phyloP scores from a whole-genome alignment of 1,284 basidiomycete genomes.

The Puccinia coronata region DNA sequence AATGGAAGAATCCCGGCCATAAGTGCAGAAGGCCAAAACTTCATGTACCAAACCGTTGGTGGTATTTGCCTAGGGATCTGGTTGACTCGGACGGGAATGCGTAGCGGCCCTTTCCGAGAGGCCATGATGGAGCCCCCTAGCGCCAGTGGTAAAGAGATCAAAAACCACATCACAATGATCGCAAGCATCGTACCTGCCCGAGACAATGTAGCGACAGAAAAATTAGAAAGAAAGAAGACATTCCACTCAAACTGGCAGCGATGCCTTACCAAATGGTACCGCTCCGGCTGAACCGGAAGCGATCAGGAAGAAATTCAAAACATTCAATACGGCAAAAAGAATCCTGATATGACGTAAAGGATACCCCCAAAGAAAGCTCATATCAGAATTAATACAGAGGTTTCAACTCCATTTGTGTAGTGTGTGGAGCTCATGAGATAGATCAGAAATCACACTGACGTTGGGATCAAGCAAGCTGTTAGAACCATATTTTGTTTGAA shows the following conservation, averaged over 20 bases:
- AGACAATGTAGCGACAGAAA: background rate
- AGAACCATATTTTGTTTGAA: constrained; percentile 81
- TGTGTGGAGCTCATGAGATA: background rate
- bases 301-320: constrained; percentile 80
- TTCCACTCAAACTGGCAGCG: background rate
- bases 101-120: constrained; percentile 77
- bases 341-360: constrained; percentile 61
- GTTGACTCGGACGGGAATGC: constrained; percentile 74
- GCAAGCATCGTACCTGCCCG: constrained; percentile 69
- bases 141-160: constrained; percentile 79
- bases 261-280: constrained; percentile 76
- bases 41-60: constrained; percentile 59
- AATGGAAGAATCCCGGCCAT: constrained; percentile 91
- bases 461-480: constrained; percentile 85
- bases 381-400: background rate
- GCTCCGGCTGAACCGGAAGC: constrained; percentile 86
- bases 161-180: constrained; percentile 90
- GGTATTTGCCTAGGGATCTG: constrained; percentile 71
- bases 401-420: background rate
- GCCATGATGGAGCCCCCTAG: constrained; percentile 69
- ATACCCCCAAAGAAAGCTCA: constrained; percentile 50
- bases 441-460: constrained; percentile 63
- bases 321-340: constrained; percentile 68
- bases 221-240: background rate
- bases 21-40: constrained; percentile 69